Evolutionary conservation across 2,329 filamentous ascomycete species (phyloP).

Genomic region (Clonostachys sp.): DNA sequence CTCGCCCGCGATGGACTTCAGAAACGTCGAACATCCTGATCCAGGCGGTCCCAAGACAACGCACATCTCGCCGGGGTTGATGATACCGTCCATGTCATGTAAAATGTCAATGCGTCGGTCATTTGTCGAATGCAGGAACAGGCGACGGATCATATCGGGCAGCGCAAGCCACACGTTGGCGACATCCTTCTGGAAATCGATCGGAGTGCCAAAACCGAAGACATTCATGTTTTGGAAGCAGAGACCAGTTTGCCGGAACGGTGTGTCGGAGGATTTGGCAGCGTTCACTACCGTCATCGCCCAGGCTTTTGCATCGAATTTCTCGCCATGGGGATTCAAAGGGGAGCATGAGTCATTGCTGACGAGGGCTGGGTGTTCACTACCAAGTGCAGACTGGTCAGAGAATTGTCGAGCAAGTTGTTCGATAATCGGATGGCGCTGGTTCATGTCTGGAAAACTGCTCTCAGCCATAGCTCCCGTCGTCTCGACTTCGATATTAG

Average conservation of each 20-base stretch:
- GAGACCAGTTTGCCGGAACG: constrained; percentile 15
- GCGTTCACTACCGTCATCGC: constrained; percentile 16
- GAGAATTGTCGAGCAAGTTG: constrained; percentile 48
- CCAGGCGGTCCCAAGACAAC: constrained; percentile 51
- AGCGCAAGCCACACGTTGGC: constrained; percentile 20
- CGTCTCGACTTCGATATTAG: constrained; percentile 11
- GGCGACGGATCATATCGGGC: constrained; percentile 2
- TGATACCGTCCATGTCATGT: constrained; percentile 43
- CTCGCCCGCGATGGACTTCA: constrained; percentile 54
- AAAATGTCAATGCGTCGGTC: constrained; percentile 33
- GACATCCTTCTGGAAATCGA: constrained; percentile 37
- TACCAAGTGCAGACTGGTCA: constrained; percentile 24
- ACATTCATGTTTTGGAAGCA: constrained; percentile 37
- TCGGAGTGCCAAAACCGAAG: constrained; percentile 37
- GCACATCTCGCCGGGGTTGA: constrained; percentile 50
- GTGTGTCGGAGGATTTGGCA: constrained; percentile 11
- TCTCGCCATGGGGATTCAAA: constrained; percentile 39
- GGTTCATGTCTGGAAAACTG: constrained; percentile 27
- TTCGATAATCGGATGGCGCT: constrained; percentile 42
- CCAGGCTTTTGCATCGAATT: constrained; percentile 44
- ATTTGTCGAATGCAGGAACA: not conserved
- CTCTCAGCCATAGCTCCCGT: constrained; percentile 17
- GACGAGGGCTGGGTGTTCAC: constrained; percentile 22
- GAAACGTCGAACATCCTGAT: constrained; percentile 61
- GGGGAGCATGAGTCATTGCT: constrained; percentile 26